Conservation (phyloP, 768 basidiomycete genomes). For the Pleurotus pulmonarius region DNA sequence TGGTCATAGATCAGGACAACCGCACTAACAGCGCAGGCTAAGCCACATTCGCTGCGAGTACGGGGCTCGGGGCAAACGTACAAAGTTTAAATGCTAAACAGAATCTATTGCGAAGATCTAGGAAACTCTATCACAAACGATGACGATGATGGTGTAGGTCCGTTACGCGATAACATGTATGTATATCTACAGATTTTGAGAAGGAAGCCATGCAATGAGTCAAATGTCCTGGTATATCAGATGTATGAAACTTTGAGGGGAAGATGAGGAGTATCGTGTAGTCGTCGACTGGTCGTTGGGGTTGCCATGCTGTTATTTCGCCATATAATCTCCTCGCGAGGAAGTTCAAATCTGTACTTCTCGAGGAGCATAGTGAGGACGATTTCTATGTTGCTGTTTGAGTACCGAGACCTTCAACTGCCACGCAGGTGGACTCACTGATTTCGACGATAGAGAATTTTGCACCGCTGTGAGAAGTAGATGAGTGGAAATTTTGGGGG, state of each 20-base stretch:
- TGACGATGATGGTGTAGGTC: slow-evolving; percentile 4
- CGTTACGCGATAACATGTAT: background rate
- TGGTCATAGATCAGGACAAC: background rate
- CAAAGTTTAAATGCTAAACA: background rate
- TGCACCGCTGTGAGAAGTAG: slow-evolving; percentile 21
- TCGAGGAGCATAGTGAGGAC: slow-evolving; percentile 17
- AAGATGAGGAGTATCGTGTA: slow-evolving; percentile 9
- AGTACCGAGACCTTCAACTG: background rate
- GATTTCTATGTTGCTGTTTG: slow-evolving; percentile 12
- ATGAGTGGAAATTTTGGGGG: background rate
- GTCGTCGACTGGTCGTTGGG: slow-evolving; percentile 16
- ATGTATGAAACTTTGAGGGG: slow-evolving; percentile 10
- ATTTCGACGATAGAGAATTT: slow-evolving; percentile 35
- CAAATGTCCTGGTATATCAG: background rate
- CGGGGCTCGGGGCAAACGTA: background rate
- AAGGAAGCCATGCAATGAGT: background rate
- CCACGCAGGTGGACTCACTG: slow-evolving; percentile 18
- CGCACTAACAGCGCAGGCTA: background rate
- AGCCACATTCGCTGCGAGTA: background rate
- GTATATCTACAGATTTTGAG: background rate
- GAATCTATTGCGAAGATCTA: slow-evolving; percentile 5
- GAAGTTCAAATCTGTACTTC: slow-evolving; percentile 22
- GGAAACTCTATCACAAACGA: slow-evolving; percentile 2
- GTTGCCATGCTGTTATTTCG: slow-evolving; percentile 20
- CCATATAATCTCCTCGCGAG: slow-evolving; percentile 26